Base-by-base conservation (phyloP, 441 rosid species). In the Raphanus hybrid region DNA sequence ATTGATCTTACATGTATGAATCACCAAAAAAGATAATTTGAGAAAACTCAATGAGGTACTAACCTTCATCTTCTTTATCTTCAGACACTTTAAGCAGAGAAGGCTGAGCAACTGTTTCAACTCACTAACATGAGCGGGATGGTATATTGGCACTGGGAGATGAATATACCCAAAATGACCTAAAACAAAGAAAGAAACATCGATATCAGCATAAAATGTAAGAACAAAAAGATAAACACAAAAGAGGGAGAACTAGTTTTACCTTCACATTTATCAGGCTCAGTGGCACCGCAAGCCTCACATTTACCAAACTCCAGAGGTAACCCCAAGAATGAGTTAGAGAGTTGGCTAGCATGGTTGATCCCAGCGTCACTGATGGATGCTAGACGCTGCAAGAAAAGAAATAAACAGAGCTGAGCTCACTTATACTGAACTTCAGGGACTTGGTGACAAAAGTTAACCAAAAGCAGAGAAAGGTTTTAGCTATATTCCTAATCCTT, bases 81-180 rank as follows among this genome's bases (percentile, higher is more conserved):
- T 94, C 70, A 96, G 82, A 84, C 98, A 96, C 70, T 91, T 96
- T 75, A 96, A 85, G 86, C 99, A 96, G 29, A 96, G 37, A 50
- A 91, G 81, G 83, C 92, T 91, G 80, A 96, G 74, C 89, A 96
- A 67, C 20, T 87, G 84, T 85, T 88, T 94, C 69, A 96, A 50
- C 75, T 92, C 99, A 57, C 75, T 84, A 59, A 96, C 78, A 82
- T 96, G 96, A 74, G 89, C 88, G 1, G 98, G 99, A 80, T 96
- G 98, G 83, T 90, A 96, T 70, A 94, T 89, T 2, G 97, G 96
- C 61, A 86, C 82, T 4, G 99, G 98, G 54, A 94, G 82, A 76
- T 92, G 84, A 6, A 94, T 90, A 70, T 89, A 94, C 55, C 99
- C 99, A 84, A 96, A 96, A 83, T 94, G 98, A 71, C 99, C 99